phyloP scores from a whole-genome alignment of 768 basidiomycete genomes.

The Lactarius akahatsu region DNA sequence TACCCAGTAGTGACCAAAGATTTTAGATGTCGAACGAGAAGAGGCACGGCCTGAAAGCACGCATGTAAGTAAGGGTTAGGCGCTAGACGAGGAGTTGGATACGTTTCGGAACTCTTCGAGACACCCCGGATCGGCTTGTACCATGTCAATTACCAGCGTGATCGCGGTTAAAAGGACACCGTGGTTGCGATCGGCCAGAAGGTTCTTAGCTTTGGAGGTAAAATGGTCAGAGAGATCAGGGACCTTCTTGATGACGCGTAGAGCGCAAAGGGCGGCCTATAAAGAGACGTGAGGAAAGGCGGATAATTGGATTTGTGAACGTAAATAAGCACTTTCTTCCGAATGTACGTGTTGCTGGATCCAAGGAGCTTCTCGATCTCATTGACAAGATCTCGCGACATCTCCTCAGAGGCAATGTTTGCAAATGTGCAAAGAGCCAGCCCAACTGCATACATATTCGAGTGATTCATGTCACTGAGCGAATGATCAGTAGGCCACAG shows the following conservation, averaged over 20 bases:
- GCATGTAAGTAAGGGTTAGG: conserved; percentile 12
- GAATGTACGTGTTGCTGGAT: conserved; percentile 97
- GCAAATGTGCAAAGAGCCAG: conserved; percentile 97
- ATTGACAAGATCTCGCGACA: conserved; percentile 97
- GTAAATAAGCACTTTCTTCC: conserved; percentile 79
- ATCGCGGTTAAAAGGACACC: conserved; percentile 94
- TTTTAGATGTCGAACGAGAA: conserved; percentile 94
- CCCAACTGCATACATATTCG: conserved; percentile 98
- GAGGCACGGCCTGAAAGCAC: conserved; percentile 73
- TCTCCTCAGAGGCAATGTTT: conserved; percentile 98
- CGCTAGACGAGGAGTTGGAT: conserved; percentile 31
- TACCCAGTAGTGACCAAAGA: conserved; percentile 94
- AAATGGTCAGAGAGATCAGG: conserved; percentile 96
- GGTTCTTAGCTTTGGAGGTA: conserved; percentile 78
- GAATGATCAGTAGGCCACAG: conserved; percentile 15
- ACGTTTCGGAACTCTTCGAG: conserved; percentile 91
- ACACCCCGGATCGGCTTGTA: conserved; percentile 67
- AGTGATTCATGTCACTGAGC: conserved; percentile 95
- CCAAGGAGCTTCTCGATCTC: conserved; percentile 98
- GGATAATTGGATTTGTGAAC: not conserved
- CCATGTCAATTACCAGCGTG: conserved; percentile 95
- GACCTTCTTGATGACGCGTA: conserved; percentile 92
- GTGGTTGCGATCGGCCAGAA: conserved; percentile 94
- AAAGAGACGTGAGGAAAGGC: not conserved
- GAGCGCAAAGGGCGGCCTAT: conserved; percentile 92